phyloP scores from a whole-genome alignment of 345 rosid species.

The Citrus maxima region DNA sequence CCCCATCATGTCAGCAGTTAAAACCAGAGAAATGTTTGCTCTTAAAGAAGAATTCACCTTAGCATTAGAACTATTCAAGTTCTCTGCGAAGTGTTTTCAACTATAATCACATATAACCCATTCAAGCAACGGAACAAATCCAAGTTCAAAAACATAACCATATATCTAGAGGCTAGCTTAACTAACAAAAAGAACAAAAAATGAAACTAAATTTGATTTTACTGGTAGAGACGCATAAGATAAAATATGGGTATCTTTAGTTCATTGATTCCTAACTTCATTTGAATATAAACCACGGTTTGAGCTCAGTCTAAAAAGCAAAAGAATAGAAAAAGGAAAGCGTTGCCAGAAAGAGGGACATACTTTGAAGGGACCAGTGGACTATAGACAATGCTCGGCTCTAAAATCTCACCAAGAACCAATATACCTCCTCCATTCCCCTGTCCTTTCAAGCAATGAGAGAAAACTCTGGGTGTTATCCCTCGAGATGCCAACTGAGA shows the following conservation, averaged over 20 bases:
- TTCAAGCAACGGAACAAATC: not conserved
- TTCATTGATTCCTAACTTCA: not conserved
- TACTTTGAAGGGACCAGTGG: conserved; percentile 90
- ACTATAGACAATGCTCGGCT: conserved; percentile 87
- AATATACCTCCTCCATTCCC: conserved; percentile 88
- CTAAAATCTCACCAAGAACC: conserved; percentile 96
- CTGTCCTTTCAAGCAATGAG: conserved; percentile 95
- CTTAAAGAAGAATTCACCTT: not conserved
- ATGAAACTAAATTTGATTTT: not conserved
- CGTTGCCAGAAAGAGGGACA: conserved; percentile 14
- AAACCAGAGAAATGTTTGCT: not conserved
- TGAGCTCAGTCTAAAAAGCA: not conserved
- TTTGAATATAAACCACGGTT: conserved; percentile 1
- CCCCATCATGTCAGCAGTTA: not conserved
- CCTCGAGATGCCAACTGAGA: conserved; percentile 89
- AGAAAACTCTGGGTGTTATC: conserved; percentile 77
- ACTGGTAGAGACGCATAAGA: not conserved
- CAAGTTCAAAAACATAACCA: not conserved
- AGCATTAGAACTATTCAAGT: conserved; percentile 1
- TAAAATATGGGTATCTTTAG: not conserved
- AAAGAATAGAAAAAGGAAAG: not conserved
- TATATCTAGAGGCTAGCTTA: not conserved
- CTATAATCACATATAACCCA: not conserved
- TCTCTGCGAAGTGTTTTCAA: not conserved
- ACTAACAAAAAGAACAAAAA: not conserved